Conservation (phyloP, 192 early-diverging fungal species). For the Powellomyces hirtus region DNA sequence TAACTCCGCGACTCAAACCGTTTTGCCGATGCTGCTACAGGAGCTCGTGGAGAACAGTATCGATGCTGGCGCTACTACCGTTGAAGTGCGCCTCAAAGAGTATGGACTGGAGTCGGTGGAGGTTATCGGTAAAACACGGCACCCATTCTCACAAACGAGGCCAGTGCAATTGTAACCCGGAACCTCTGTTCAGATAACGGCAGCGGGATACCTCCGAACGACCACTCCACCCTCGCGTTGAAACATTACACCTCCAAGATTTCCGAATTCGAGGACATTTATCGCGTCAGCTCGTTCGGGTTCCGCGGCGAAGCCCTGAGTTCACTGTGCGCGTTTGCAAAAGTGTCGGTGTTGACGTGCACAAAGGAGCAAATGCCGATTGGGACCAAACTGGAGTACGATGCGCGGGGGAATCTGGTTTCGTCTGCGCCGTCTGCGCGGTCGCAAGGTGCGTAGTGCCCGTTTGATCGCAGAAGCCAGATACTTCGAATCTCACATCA, state of each 20-base stretch:
- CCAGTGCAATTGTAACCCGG: neutral
- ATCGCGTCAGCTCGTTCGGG: conserved; percentile 78
- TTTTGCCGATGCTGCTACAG: conserved; percentile 32
- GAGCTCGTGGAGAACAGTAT: conserved; percentile 94
- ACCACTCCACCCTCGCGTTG: conserved; percentile 69
- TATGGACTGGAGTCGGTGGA: conserved; percentile 71
- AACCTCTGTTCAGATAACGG: conserved; percentile 71
- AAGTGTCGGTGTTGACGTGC: conserved; percentile 62
- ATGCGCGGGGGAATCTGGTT: conserved; percentile 58
- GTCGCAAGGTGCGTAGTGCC: conserved; percentile 30
- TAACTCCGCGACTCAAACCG: neutral
- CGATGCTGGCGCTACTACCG: conserved; percentile 77
- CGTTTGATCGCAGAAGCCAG: neutral
- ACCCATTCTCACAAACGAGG: neutral
- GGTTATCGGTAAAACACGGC: conserved; percentile 46
- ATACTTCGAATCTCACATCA: no score
- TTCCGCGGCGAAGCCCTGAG: conserved; percentile 93
- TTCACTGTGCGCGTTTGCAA: conserved; percentile 77
- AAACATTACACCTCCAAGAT: conserved; percentile 92
- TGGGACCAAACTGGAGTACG: conserved; percentile 72
- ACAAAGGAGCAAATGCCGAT: conserved; percentile 54
- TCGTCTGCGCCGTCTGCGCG: conserved; percentile 49
- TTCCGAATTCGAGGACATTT: conserved; percentile 71
- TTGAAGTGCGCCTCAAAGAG: conserved; percentile 83
- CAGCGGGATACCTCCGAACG: conserved; percentile 62